A percentile compares a stretch with the other conserved stretches of the same genome.
Evolutionary conservation across 352 stramenopile genomes (phyloP).

Genomic region (Phytophthora pseudosyringae): DNA sequence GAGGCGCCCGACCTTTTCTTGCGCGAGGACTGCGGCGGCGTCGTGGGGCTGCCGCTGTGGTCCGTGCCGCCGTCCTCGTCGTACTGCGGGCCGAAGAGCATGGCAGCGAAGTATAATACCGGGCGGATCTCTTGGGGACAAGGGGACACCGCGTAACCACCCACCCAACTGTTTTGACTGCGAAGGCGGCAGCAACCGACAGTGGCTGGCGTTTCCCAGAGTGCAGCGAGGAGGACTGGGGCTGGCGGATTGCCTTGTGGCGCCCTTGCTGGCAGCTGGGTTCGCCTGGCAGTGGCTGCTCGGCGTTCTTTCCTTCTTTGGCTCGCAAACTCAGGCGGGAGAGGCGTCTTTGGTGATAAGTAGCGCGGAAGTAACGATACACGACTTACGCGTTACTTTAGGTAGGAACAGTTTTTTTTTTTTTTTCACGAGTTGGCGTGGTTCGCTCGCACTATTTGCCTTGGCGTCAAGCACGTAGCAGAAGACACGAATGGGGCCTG

Average conservation of each 20-base stretch:
- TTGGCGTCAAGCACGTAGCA: no score
- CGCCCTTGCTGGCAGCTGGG: neutral
- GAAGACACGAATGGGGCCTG: no score
- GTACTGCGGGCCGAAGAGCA: conserved; percentile 64
- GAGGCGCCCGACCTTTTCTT: conserved; percentile 39
- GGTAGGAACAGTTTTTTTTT: no score
- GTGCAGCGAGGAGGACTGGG: conserved; percentile 1
- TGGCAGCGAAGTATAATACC: conserved; percentile 14
- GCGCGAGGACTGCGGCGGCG: conserved; percentile 38
- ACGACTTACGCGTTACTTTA: neutral
- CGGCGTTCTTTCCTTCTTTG: conserved; percentile 31
- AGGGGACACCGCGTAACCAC: conserved; percentile 14
- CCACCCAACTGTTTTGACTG: conserved; percentile 10
- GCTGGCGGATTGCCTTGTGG: conserved; percentile 7
- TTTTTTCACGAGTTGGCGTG: no score
- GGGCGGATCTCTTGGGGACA: conserved; percentile 10
- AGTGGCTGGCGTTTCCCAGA: conserved; percentile 15
- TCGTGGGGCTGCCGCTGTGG: conserved; percentile 42
- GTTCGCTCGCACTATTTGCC: no score
- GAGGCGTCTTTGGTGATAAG: conserved; percentile 16
- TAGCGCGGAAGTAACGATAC: conserved; percentile 2
- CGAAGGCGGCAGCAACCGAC: conserved; percentile 8
- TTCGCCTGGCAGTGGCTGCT: conserved; percentile 6
- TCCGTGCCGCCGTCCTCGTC: conserved; percentile 51
- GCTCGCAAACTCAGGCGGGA: conserved; percentile 35